Evolutionary conservation across 1,284 basidiomycete species (phyloP), one percentile per base, ranked within the genome.

Genomic region (Cryptococcus sp.): DNA sequence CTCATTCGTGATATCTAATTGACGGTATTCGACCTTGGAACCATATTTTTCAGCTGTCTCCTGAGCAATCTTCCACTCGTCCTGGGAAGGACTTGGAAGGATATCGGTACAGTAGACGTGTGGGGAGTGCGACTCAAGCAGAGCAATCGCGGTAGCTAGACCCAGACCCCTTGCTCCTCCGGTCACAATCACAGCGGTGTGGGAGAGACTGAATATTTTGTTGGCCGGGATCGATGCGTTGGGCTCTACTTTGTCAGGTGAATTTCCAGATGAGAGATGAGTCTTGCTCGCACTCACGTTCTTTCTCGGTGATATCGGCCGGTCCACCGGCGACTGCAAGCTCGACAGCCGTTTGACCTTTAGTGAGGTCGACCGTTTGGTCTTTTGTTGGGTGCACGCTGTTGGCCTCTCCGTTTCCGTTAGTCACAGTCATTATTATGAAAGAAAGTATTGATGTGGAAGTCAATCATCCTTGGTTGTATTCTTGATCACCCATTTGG

Each of bases 91-190:
- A 43, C 75, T 70, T 45, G 76, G 61, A 4, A 85, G 81, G 5
- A 89, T 76, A 69, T 91, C 88, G 31, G 89, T 72, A 63, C 85
- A 88, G 69, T 88, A 88, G 1, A 90, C 82, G 1, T 84, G 79
- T 2, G 86, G 85, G 43, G 88, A 87, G 4, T 83, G 84, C 24
- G 61, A 50, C 74, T 91, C 88, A 42, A 82, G 80, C 46, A 88
- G 76, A 4, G 84, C 82, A 50, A 87, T 77, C 23, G 86, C 86
- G 82, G 87, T 86, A 75, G 88, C 86, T 37, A 91, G 80, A 7
- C 88, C 88, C 16, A 91, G 80, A 1, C 88, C 88, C 45, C 87
- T 79, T 63, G 87, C 86, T 3, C 79, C 88, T 7, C 86, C 87
- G 0, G 86, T 86, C 32, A 89, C 82, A 53, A 90, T 78, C 23